Evolutionary conservation across 2,329 filamentous ascomycete genomes (phyloP).

Genomic region (Exophiala viscosa): DNA sequence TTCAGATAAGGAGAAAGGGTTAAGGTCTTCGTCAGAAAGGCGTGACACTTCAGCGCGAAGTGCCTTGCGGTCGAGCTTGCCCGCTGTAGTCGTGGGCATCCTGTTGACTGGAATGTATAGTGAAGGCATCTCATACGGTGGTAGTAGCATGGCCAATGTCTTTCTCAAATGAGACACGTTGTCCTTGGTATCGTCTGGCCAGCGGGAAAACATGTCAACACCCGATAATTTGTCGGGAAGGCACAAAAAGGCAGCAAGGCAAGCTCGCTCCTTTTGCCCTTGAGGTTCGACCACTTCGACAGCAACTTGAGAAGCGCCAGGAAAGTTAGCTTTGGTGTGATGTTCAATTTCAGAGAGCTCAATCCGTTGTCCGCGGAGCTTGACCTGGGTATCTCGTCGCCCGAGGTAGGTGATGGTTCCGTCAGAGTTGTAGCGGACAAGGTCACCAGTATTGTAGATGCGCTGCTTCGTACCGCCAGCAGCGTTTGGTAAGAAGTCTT

Average conservation of each 20-base stretch:
- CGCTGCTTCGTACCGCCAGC: too few species aligned
- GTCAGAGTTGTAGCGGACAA: too few species aligned
- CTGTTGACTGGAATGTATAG: slow-evolving; percentile 33
- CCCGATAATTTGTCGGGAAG: background rate
- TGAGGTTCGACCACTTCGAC: slow-evolving; percentile 50
- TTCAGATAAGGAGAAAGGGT: too few species aligned
- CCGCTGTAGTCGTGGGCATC: slow-evolving; percentile 32
- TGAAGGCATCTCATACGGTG: slow-evolving; percentile 36
- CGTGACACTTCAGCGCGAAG: too few species aligned
- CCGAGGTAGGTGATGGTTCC: too few species aligned
- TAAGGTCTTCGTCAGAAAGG: too few species aligned
- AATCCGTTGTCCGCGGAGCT: slow-evolving; percentile 25
- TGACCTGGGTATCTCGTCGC: slow-evolving; percentile 24
- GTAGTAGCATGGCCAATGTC: slow-evolving; percentile 28
- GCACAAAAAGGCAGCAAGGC: slow-evolving; percentile 45
- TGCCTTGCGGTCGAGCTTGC: slow-evolving; percentile 34
- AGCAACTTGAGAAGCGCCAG: slow-evolving; percentile 41
- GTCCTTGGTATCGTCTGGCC: background rate
- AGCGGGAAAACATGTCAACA: slow-evolving; percentile 4
- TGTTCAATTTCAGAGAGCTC: slow-evolving; percentile 23
- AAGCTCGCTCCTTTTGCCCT: slow-evolving; percentile 40
- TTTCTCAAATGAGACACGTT: slow-evolving; percentile 15
- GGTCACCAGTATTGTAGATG: too few species aligned
- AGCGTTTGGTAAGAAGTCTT: too few species aligned
- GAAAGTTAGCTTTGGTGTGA: background rate